Evolutionary conservation across 1,284 basidiomycete genomes (phyloP).

Genomic region (Apiotrichum porosum): DNA sequence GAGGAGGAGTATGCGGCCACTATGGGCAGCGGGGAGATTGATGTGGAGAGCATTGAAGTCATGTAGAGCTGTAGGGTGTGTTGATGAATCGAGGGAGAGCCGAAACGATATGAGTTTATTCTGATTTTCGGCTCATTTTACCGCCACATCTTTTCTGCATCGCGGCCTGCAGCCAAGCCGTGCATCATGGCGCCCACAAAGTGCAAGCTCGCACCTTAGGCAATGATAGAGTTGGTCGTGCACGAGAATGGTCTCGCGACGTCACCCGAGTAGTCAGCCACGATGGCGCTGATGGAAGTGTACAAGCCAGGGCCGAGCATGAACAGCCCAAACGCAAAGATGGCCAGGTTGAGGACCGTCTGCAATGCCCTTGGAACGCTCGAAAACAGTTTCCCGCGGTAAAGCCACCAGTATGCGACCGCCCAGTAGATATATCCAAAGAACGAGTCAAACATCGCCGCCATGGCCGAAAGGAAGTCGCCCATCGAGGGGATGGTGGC

Average conservation of each 20-base stretch:
- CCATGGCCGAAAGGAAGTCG: slow-evolving; percentile 48
- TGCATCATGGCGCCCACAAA: too few relatives aligned
- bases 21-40: too few relatives aligned
- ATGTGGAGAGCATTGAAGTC: too few relatives aligned
- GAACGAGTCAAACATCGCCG: slow-evolving; percentile 34
- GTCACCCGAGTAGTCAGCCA: slow-evolving; percentile 29
- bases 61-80: too few relatives aligned
- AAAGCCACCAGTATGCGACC: slow-evolving; percentile 49
- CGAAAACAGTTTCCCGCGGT: slow-evolving; percentile 28
- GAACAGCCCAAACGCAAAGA: slow-evolving; percentile 47
- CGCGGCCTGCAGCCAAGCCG: too few relatives aligned
- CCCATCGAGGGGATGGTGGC: slow-evolving; percentile 50
- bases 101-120: too few relatives aligned
- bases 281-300: slow-evolving; percentile 50
- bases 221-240: neutral
- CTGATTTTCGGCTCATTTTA: too few relatives aligned
- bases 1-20: too few relatives aligned
- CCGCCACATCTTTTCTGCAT: too few relatives aligned
- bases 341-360: slow-evolving; percentile 44
- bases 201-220: too few relatives aligned
- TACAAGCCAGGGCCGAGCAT: slow-evolving; percentile 52
- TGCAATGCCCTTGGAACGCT: slow-evolving; percentile 14
- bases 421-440: slow-evolving; percentile 51
- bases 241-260: slow-evolving; percentile 22
- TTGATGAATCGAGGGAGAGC: too few relatives aligned